These are phyloP conservation scores for Lolium multiflorum DNA, from an alignment of 176 grass and related monocot species.

Conservation along the genomic window DNA sequence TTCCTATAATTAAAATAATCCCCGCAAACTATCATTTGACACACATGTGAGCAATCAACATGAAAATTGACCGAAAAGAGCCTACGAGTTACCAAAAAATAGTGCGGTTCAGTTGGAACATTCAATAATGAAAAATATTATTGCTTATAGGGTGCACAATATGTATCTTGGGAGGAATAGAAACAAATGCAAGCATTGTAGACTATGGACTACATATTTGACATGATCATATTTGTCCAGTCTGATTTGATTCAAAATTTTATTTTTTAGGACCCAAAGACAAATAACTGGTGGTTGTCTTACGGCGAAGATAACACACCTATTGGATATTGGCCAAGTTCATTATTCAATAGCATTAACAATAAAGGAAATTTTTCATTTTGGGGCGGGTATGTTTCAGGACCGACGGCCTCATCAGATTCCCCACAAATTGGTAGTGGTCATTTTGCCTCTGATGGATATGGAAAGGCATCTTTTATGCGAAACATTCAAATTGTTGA, in stretches of 20 bases:
- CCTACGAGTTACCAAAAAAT: too few species aligned
- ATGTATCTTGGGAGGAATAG: too few species aligned
- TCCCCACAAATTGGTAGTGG: slow-evolving; percentile 41
- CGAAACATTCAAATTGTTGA: background rate
- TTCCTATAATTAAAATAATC: too few species aligned
- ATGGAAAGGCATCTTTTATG: slow-evolving; percentile 28
- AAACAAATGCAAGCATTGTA: too few species aligned
- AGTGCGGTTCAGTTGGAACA: too few species aligned
- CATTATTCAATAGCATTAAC: background rate
- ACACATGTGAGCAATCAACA: too few species aligned
- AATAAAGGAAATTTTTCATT: background rate
- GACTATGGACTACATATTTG: too few species aligned
- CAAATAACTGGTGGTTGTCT: slow-evolving; percentile 36
- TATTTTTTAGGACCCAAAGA: slow-evolving; percentile 21
- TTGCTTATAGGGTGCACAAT: too few species aligned
- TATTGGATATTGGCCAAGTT: slow-evolving; percentile 39
- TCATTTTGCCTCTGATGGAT: slow-evolving; percentile 30
- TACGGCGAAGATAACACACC: background rate
- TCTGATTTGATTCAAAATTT: background rate
- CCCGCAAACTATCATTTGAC: too few species aligned
- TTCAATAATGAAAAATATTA: too few species aligned
- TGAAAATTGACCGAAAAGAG: too few species aligned
- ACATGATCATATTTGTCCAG: too few species aligned
- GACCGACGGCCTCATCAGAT: background rate
- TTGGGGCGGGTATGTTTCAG: slow-evolving; percentile 2